phyloP scores from a whole-genome alignment of 176 grass and related monocot species.

The Oryza glumipatula region DNA sequence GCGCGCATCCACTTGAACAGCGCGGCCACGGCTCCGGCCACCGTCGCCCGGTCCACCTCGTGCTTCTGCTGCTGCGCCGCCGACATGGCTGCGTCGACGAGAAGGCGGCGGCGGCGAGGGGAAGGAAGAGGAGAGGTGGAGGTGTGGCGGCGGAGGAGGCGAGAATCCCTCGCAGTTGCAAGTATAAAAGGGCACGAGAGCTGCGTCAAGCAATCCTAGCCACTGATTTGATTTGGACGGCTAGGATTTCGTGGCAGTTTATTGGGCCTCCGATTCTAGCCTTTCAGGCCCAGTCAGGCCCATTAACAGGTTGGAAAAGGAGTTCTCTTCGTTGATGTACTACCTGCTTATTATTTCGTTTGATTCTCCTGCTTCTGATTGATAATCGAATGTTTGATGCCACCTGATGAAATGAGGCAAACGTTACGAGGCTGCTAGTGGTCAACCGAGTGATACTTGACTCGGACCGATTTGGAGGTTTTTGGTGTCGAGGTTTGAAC shows the following conservation, averaged over 20 bases:
- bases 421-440: not conserved
- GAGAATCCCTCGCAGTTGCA: not conserved
- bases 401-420: not conserved
- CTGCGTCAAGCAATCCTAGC: not conserved
- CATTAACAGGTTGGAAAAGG: not conserved
- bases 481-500: not conserved
- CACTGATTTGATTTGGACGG: not conserved
- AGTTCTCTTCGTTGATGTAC: no score
- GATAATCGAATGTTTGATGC: no score
- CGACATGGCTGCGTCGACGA: constrained; percentile 27
- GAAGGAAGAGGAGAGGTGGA: not conserved
- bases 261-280: not conserved
- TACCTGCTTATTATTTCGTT: no score
- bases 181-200: not conserved
- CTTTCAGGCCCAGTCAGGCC: not conserved
- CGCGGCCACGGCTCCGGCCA: constrained; percentile 43
- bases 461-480: not conserved
- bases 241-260: not conserved
- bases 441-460: no score
- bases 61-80: constrained; percentile 18
- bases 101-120: not conserved
- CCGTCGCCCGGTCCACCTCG: constrained; percentile 37
- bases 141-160: not conserved
- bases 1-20: constrained; percentile 60
- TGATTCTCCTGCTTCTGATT: no score